Conservation (phyloP, 129 eudicot genomes). For the Lonicera japonica region DNA sequence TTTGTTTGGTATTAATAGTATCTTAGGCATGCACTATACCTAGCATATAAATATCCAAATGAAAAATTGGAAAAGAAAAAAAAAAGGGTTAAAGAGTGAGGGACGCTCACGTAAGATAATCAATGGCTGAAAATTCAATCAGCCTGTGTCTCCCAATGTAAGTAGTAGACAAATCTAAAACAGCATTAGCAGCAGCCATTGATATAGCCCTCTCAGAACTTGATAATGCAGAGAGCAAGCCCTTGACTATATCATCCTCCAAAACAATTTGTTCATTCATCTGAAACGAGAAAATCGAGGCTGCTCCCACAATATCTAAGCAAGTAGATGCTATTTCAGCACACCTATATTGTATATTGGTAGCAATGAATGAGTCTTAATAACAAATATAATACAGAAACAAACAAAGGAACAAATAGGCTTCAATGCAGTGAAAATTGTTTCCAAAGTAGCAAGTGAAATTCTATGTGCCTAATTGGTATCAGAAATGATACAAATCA, state of each 20-base stretch:
- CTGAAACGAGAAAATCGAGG: slow-evolving; percentile 55
- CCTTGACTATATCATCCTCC: slow-evolving; percentile 56
- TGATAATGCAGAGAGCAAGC: slow-evolving; percentile 30
- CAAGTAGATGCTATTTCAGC: slow-evolving; percentile 36
- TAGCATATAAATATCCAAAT: neutral
- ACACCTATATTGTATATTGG: slow-evolving; percentile 16
- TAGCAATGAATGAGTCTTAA: neutral
- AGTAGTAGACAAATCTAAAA: slow-evolving; percentile 66
- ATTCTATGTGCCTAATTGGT: no score
- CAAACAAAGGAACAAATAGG: neutral
- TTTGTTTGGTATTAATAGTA: neutral
- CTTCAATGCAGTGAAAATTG: no score
- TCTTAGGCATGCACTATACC: no score
- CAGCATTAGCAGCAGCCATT: slow-evolving; percentile 54
- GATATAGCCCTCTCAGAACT: slow-evolving; percentile 32
- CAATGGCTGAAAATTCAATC: slow-evolving; percentile 38
- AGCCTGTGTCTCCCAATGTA: slow-evolving; percentile 39
- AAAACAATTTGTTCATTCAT: slow-evolving; percentile 60
- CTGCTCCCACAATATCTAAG: slow-evolving; percentile 48
- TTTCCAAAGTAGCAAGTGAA: no score
- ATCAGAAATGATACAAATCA: no score
- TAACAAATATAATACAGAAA: neutral
- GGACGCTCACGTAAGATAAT: slow-evolving; percentile 61
- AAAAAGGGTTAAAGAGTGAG: neutral
- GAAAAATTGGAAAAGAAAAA: neutral